Evolutionary conservation across 352 stramenopile species (phyloP), one percentile per base, ranked within the genome.

Genomic region (Thalassiosira allenii): DNA sequence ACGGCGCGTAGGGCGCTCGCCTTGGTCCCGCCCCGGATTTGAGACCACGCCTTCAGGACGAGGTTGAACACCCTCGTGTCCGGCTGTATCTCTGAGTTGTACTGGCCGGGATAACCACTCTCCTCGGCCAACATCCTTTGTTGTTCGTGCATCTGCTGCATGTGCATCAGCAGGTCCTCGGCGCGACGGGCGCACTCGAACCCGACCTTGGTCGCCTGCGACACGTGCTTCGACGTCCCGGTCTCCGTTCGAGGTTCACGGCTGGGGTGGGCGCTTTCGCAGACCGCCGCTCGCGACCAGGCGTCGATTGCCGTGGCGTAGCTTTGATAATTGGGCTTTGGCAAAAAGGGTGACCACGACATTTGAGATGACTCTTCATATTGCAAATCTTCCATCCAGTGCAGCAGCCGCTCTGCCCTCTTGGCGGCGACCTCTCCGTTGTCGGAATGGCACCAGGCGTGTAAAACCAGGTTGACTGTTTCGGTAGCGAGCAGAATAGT

Each of bases 121-220:
- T 9, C 33, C 40, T 54, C 51, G 43, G 67, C 32, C 9, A 32
- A 9, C 51, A 41, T 20, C 25, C 66, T 14, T 11, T 49, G 51
- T 27, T 54, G 11, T 8, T 76, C 47, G 20, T 82, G 74, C 44
- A 72, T 68, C 29, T 37, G 44, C 49, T 82, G 74, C 74, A 82
- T 82, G 33, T 75, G 58, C 74, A 82, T 82, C 41, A 82, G 44
- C 22, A 72, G 12, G 27, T 76, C 74, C 34, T 82, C 74, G 22
- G 61, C 65, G 30, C 49, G 64, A 56, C 63, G 71, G 34, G 74
- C 74, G 25, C 65, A 82, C 41, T 82, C 58, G 51, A 82, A 82
- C 44, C 54, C 74, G 37, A 47, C 43, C 41, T 72, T 81, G 32
- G 64, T 81, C 20, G 73, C 30, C 17, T 49, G 34, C 20, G 54